Percentiles rank a stretch among this genome's conserved stretches.
These are phyloP conservation scores for Cyclospora cayetanensis DNA, from an alignment of 169 alveolate genomes.

Conservation along the genomic window DNA sequence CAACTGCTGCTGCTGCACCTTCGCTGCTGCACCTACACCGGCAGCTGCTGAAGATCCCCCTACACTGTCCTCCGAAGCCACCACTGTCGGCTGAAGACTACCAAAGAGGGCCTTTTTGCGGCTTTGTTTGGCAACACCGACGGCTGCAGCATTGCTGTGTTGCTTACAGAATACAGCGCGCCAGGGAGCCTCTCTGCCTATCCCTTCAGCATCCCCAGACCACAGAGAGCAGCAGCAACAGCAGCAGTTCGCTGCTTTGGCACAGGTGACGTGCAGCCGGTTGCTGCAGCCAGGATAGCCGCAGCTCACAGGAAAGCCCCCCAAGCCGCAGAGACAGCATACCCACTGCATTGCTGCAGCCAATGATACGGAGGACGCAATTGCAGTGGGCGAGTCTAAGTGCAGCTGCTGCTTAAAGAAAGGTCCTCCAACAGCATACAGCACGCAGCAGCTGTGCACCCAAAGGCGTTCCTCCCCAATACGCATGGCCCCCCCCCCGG, in stretches of 20 bases:
- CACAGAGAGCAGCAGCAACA: slow-evolving; percentile 59
- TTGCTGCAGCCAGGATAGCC: slow-evolving; percentile 54
- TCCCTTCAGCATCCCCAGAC: slow-evolving; percentile 47
- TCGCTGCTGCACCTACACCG: neutral
- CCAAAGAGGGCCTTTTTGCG: neutral
- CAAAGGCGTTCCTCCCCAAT: slow-evolving; percentile 67
- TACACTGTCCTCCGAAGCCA: neutral
- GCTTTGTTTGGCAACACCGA: neutral
- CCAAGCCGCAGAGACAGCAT: slow-evolving; percentile 49
- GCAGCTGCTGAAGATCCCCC: neutral
- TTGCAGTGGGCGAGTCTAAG: slow-evolving; percentile 61
- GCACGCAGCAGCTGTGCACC: slow-evolving; percentile 75
- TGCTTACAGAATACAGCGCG: slow-evolving; percentile 68
- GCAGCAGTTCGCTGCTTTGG: slow-evolving; percentile 52
- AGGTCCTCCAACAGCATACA: slow-evolving; percentile 67
- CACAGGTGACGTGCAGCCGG: slow-evolving; percentile 71
- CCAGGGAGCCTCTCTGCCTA: slow-evolving; percentile 45
- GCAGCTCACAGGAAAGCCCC: slow-evolving; percentile 67
- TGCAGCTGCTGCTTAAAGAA: slow-evolving; percentile 56
- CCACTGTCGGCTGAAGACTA: neutral
- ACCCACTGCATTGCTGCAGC: slow-evolving; percentile 62
- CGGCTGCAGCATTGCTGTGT: slow-evolving; percentile 34
- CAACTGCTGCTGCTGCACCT: neutral
- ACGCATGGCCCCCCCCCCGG: slow-evolving; percentile 71
- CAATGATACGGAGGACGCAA: neutral